These are phyloP conservation scores for Coemansia sp. DNA, from an alignment of 192 early-diverging fungal species.

Conservation along the genomic window DNA sequence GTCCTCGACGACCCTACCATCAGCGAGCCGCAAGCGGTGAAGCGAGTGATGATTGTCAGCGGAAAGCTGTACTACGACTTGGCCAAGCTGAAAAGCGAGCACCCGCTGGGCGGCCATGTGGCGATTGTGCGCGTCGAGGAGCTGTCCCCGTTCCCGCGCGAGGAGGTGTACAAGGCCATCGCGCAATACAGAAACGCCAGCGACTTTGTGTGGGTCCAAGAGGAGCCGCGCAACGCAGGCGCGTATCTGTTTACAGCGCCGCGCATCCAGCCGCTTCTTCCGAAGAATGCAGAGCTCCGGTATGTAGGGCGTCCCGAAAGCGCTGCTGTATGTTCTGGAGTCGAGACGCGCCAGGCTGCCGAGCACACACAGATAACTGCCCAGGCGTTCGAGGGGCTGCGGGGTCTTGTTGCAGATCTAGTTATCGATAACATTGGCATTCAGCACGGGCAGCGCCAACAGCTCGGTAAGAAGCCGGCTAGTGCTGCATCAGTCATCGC, in stretches of 20 bases:
- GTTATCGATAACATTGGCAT: conserved; percentile 35
- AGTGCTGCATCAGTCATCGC: conserved; percentile 26
- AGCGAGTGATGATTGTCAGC: conserved; percentile 76
- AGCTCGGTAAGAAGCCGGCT: conserved; percentile 16
- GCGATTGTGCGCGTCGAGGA: conserved; percentile 92
- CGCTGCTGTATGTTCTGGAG: conserved; percentile 78
- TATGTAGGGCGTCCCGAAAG: conserved; percentile 75
- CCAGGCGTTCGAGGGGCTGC: conserved; percentile 56
- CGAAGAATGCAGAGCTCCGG: conserved; percentile 54
- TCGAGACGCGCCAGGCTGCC: conserved; percentile 65
- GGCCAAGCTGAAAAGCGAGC: conserved; percentile 68
- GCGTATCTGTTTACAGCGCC: conserved; percentile 86
- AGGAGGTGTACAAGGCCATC: conserved; percentile 65
- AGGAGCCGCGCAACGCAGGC: conserved; percentile 94
- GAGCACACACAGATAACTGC: conserved; percentile 62
- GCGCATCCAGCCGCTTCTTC: conserved; percentile 72
- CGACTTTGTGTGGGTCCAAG: conserved; percentile 79
- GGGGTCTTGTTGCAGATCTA: conserved; percentile 45
- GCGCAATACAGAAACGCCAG: conserved; percentile 64
- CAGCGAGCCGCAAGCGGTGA: conserved; percentile 44
- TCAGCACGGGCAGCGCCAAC: conserved; percentile 21
- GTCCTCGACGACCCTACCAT: conserved; percentile 70
- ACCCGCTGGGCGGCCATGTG: conserved; percentile 65
- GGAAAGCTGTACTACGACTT: conserved; percentile 96
- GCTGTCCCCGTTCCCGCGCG: conserved; percentile 84